Base-by-base conservation (phyloP, 2,329 filamentous ascomycete genomes). In the Colletotrichum sidae region DNA sequence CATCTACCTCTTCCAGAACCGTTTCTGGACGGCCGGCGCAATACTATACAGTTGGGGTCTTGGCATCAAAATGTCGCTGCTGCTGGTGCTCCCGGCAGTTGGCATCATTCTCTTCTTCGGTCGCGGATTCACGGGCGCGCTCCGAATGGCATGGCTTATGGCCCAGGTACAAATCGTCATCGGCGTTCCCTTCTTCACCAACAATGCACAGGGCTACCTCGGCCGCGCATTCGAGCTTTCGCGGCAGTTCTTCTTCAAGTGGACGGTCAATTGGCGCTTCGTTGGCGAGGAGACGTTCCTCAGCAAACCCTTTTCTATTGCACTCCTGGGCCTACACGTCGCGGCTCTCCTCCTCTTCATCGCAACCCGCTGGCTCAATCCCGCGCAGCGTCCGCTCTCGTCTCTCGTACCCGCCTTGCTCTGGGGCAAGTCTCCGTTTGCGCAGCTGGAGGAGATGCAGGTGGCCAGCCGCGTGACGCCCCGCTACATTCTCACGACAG, bases 241-340 rank as follows among this genome's bases (percentile, higher is more conserved):
- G 51, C 86, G 96, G 59, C 89, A 93, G 71, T 99, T 99, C 80
- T 85, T 97, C 72, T 98, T 95, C 83, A 94, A 95, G 79, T 99
- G 96, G 96, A 99, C 96, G 0, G 96, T 99, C 70, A 99, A 99
- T 78, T 99, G 96, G 96, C 89, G 94, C 58, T 98, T 98, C 76
- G 80, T 97, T n/a, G 90, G 92, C 13, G 94, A 97, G 78, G 87
- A 92, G 7, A 78, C 81, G 0, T 99, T 99, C 72, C 84, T 96
- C 51, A 86, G 84, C 70, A 86, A 81, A 65, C 75, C 80, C 2
- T 96, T 97, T 74, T 88, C 93, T 34, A 71, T 90, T 15, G 77
- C 80, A 12, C 83, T 97, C 55, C 82, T 97, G 34, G 82, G 78
- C 2, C 74, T 87, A 60, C 93, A 97, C 75, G 81, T 82, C 34